Percentiles rank a stretch among this genome's conserved stretches.
These are phyloP conservation scores for Macaranga tanarius DNA, from an alignment of 441 rosid genomes.

Conservation along the genomic window DNA sequence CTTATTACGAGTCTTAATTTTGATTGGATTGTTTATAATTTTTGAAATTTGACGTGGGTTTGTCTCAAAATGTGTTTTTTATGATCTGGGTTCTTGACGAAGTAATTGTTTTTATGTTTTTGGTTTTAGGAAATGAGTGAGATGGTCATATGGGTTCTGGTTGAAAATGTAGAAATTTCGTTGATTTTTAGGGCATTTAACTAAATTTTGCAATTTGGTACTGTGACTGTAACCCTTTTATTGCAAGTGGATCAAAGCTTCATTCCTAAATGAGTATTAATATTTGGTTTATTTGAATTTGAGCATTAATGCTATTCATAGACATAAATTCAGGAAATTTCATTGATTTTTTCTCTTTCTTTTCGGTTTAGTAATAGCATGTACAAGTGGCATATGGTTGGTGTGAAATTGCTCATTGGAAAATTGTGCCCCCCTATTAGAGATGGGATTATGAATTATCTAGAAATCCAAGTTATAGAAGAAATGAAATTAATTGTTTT, in stretches of 20 bases:
- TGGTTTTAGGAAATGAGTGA: background rate
- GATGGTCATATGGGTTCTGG: background rate
- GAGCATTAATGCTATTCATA: no score
- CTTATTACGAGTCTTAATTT: background rate
- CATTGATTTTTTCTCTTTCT: no score
- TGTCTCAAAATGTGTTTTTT: background rate
- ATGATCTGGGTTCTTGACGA: background rate
- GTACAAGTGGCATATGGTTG: background rate
- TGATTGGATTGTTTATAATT: background rate
- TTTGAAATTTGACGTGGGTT: background rate
- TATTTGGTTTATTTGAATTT: background rate
- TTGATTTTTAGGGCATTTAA: background rate
- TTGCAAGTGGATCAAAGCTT: background rate
- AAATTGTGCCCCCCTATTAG: background rate
- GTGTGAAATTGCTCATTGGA: background rate
- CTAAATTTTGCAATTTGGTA: background rate
- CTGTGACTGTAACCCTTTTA: background rate
- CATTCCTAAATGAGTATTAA: background rate
- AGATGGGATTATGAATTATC: background rate
- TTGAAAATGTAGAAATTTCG: background rate
- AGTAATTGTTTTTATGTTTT: background rate
- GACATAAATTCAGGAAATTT: no score
- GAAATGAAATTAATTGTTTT: background rate
- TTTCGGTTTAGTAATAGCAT: background rate
- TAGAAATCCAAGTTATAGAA: background rate